phyloP scores from a whole-genome alignment of 768 basidiomycete species.

The Tricholoma hemisulphureum region DNA sequence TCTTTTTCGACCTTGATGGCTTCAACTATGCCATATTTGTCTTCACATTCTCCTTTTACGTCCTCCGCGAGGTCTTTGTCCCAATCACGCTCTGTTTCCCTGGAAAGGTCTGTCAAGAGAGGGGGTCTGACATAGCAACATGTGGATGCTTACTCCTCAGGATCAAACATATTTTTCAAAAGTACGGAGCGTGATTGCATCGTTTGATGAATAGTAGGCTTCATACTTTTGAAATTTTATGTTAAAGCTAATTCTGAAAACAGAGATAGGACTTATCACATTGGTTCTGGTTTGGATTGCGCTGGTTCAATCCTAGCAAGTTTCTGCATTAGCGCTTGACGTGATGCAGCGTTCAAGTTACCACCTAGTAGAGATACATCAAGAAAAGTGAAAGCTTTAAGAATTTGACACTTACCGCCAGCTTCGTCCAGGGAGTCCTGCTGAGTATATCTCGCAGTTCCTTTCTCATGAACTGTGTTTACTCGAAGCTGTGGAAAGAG shows the following conservation, averaged over 20 bases:
- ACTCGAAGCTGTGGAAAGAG: conserved; percentile 63
- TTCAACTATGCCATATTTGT: conserved; percentile 83
- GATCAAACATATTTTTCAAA: conserved; percentile 94
- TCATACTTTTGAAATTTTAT: conserved; percentile 49
- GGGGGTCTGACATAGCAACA: background rate
- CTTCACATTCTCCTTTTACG: conserved; percentile 90
- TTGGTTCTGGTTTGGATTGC: conserved; percentile 52
- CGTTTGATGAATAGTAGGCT: conserved; percentile 76
- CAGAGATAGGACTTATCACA: conserved; percentile 45
- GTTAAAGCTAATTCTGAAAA: background rate
- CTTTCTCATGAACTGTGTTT: conserved; percentile 91
- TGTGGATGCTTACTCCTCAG: conserved; percentile 77
- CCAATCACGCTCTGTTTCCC: conserved; percentile 96
- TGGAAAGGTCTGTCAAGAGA: conserved; percentile 27
- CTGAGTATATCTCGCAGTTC: conserved; percentile 69
- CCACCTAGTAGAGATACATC: conserved; percentile 58
- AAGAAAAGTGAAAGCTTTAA: background rate
- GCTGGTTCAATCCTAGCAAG: conserved; percentile 90
- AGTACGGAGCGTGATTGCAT: conserved; percentile 90
- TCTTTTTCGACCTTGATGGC: conserved; percentile 94
- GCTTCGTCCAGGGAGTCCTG: conserved; percentile 86
- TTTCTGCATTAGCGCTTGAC: conserved; percentile 99
- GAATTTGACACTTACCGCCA: conserved; percentile 54
- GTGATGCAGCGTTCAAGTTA: conserved; percentile 97
- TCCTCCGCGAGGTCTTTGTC: conserved; percentile 95